phyloP scores from a whole-genome alignment of 1,284 basidiomycete genomes.

The Fomitopsis betulina region DNA sequence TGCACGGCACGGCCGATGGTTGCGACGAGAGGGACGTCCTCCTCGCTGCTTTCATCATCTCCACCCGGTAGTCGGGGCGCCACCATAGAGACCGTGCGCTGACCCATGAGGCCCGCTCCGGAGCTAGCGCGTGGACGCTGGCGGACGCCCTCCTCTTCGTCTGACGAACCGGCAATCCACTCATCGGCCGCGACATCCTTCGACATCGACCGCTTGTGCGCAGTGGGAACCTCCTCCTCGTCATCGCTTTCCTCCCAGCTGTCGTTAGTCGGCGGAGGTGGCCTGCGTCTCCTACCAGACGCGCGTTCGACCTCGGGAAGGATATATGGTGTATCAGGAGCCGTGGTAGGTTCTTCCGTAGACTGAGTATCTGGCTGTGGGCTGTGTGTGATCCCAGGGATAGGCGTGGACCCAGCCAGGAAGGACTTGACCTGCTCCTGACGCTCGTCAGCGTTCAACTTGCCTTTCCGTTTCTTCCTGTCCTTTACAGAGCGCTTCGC shows the following conservation, averaged over 20 bases:
- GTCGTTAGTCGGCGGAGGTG: constrained; percentile 42
- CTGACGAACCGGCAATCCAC: constrained; percentile 62
- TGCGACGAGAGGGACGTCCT: constrained; percentile 69
- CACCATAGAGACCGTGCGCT: background rate
- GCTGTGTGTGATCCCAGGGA: background rate
- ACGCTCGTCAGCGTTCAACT: constrained; percentile 27
- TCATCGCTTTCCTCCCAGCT: constrained; percentile 44
- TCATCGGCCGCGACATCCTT: constrained; percentile 29
- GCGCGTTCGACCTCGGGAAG: constrained; percentile 52
- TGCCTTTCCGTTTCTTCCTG: constrained; percentile 40
- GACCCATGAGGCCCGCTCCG: constrained; percentile 44
- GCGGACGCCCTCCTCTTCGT: constrained; percentile 43
- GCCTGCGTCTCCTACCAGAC: constrained; percentile 31
- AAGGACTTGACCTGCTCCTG: constrained; percentile 13
- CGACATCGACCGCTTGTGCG: constrained; percentile 9
- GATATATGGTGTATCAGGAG: constrained; percentile 43
- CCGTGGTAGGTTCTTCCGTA: background rate
- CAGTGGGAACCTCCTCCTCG: constrained; percentile 37
- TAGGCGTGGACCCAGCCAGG: constrained; percentile 1
- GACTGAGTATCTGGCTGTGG: constrained; percentile 1
- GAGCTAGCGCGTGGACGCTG: constrained; percentile 42
- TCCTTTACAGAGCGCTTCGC: constrained; percentile 35
- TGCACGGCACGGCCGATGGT: constrained; percentile 48
- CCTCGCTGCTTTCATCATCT: constrained; percentile 57
- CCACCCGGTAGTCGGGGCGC: constrained; percentile 12